phyloP scores from a whole-genome alignment of 225 moss, liverwort and hornwort species.

The Pseudisothecium myosuroides region DNA sequence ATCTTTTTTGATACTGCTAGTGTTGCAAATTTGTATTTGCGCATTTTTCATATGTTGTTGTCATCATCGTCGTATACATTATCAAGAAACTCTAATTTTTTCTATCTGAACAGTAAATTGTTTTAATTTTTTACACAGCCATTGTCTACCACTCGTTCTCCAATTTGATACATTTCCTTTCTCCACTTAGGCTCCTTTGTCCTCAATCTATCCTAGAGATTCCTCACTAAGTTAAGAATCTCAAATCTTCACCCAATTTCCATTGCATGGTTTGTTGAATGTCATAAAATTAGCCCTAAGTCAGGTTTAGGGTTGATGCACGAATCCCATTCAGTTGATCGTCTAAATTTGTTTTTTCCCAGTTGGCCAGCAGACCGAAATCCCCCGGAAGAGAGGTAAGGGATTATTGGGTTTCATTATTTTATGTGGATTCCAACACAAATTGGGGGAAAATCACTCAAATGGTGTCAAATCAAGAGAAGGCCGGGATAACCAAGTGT shows the following conservation, averaged over 20 bases:
- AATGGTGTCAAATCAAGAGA: not conserved
- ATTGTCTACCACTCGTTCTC: not conserved
- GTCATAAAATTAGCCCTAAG: not conserved
- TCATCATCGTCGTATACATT: no score
- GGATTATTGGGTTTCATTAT: not conserved
- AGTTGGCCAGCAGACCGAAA: not conserved
- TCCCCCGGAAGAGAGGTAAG: not conserved
- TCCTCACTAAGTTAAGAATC: no score
- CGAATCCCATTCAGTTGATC: no score
- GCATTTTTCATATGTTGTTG: no score
- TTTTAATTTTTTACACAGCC: not conserved
- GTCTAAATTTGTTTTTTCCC: not conserved
- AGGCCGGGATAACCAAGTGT: not conserved
- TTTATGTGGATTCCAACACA: not conserved
- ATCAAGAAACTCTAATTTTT: not conserved
- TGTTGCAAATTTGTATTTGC: no score
- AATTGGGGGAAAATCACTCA: not conserved
- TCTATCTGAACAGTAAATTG: not conserved
- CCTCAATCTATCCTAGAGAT: no score
- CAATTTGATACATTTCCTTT: not conserved
- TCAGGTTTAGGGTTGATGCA: not conserved
- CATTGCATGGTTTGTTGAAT: not conserved
- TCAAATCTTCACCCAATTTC: no score
- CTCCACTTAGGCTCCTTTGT: no score
- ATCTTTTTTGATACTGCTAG: no score